phyloP scores from a whole-genome alignment of 306 rosid genomes.

The Pterocarpus santalinus region DNA sequence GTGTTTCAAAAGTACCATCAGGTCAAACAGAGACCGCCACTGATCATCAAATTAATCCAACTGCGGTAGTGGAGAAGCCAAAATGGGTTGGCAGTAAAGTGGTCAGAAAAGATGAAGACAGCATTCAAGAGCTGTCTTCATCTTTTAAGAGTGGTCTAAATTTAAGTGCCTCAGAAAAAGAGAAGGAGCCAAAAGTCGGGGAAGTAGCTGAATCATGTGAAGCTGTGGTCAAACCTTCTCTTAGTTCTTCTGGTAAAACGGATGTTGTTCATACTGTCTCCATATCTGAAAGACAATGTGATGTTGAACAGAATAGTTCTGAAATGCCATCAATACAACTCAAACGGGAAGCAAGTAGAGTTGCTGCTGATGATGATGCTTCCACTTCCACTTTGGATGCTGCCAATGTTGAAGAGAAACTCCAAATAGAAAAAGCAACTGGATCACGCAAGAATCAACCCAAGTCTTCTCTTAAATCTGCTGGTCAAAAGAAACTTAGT shows the following conservation, averaged over 20 bases:
- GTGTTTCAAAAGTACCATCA: constrained; percentile 73
- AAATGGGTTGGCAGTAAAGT: constrained; percentile 40
- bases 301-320: constrained; percentile 47
- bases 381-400: constrained; percentile 47
- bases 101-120: constrained; percentile 37
- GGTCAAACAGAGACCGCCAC: constrained; percentile 49
- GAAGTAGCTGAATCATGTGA: constrained; percentile 52
- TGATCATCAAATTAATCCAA: constrained; percentile 45
- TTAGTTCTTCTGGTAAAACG: constrained; percentile 48
- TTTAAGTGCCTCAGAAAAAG: constrained; percentile 45
- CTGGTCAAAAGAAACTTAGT: constrained; percentile 60
- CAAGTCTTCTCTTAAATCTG: constrained; percentile 76
- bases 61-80: constrained; percentile 45
- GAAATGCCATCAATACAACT: constrained; percentile 47
- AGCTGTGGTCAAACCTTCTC: constrained; percentile 57
- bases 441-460: constrained; percentile 45
- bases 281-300: constrained; percentile 52
- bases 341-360: constrained; percentile 49
- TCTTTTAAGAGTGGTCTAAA: constrained; percentile 53
- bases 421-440: constrained; percentile 48
- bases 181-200: constrained; percentile 25
- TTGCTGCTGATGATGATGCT: constrained; percentile 39
- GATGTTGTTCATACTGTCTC: constrained; percentile 38
- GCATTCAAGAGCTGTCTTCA: constrained; percentile 56
- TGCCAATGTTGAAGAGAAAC: constrained; percentile 51